Base-by-base conservation (phyloP, 352 stramenopile species). In the Phytophthora pseudosyringae region DNA sequence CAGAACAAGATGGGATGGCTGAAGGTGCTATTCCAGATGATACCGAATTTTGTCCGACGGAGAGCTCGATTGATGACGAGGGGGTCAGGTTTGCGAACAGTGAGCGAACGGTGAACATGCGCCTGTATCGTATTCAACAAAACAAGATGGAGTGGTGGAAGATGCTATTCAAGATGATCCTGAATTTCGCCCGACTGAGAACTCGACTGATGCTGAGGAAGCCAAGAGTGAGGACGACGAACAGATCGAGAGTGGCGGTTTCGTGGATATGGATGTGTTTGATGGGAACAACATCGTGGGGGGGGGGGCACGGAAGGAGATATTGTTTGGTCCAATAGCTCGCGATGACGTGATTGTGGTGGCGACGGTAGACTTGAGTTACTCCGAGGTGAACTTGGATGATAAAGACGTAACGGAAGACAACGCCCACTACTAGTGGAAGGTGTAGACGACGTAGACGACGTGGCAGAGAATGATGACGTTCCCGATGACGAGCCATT, bases 251-350 rank as follows among this genome's bases (percentile, higher is more conserved):
- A 35, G 3, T 36, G 44, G 21, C 9, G 28, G 13, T 25, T 5
- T 29, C n/a, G 10, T 53, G 2, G n/a, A 12, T 40, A n/a, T 53
- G 46, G 46, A 53, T 15, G 46, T 39, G 13, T 53, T 53, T 26
- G 46, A 53, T n/a, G 31, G 46, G 0, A 13, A 53, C 0, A 16
- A 39, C 15, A 29, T 53, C 31, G 16, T 53, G 46, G 28, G 41
- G 8, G 29, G 28, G 1, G 2, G 41, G 28, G n/a, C n/a, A n/a
- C 12, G 9, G 9, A 40, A 28, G 7, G 46, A 53, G 7, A 12
- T 11, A 6, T 9, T 39, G 31, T 53, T 53, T 40, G 29, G 31
- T 3, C 18, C 28, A 3, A 28, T 9, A 31, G 43, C 9, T 10
- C 7, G 1, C 3, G 28, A 53, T 4, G 46, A 40, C 16, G 25